Evolutionary conservation across 345 rosid species (phyloP).

Genomic region (Pugionium cornutum): DNA sequence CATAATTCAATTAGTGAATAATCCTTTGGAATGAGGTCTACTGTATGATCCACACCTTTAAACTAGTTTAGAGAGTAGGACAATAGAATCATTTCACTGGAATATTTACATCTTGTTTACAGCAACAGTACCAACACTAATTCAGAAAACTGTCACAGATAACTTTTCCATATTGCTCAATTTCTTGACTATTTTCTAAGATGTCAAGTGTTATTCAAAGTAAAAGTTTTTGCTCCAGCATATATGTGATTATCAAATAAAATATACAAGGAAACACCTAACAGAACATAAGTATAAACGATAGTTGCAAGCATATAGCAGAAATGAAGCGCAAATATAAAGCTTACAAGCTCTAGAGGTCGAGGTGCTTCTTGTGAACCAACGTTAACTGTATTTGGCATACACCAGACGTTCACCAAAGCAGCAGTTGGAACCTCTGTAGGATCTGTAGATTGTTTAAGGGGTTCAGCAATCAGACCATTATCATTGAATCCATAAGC

Average conservation of each 20-base stretch:
- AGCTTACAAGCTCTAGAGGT: constrained; percentile 70
- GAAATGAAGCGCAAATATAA: not conserved
- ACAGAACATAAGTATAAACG: not conserved
- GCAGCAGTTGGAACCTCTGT: constrained; percentile 66
- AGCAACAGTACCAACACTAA: too few relatives aligned
- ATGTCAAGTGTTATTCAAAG: too few relatives aligned
- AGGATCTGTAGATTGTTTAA: constrained; percentile 61
- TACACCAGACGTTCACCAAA: constrained; percentile 81
- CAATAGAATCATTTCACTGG: not conserved
- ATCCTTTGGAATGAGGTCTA: too few relatives aligned
- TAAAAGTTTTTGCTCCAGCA: too few relatives aligned
- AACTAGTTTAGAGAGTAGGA: too few relatives aligned
- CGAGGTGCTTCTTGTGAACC: constrained; percentile 86
- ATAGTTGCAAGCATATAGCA: constrained; percentile 15
- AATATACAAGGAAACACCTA: not conserved
- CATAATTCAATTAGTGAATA: not conserved
- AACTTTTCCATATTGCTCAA: too few relatives aligned
- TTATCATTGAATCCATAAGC: constrained; percentile 92
- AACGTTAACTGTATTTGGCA: constrained; percentile 82
- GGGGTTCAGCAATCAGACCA: constrained; percentile 40
- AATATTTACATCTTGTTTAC: constrained; percentile 1
- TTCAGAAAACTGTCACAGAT: too few relatives aligned
- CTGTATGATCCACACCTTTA: too few relatives aligned
- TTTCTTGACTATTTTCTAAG: too few relatives aligned
- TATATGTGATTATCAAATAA: too few relatives aligned